Conservation (phyloP, 2,329 filamentous ascomycete species). For the Alternaria rosae region DNA sequence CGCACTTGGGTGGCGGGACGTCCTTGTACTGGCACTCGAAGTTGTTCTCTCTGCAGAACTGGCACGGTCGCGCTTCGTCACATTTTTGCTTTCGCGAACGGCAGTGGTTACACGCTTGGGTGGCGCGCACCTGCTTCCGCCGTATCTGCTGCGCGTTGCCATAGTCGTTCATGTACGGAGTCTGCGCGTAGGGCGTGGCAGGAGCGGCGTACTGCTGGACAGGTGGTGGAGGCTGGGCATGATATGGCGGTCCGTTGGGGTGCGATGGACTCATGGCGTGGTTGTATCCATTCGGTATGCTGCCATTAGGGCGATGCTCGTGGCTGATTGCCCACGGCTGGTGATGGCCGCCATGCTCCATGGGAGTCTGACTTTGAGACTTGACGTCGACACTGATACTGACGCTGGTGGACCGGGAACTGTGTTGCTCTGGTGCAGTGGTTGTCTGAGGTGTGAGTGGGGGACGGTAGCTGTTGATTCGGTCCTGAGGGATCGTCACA, state of each 20-base stretch:
- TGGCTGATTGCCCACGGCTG: conserved; percentile 41
- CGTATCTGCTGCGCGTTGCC: conserved; percentile 33
- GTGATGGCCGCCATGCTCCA: conserved; percentile 48
- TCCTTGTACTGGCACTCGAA: conserved; percentile 89
- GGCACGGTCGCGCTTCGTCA: conserved; percentile 51
- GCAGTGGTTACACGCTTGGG: conserved; percentile 71
- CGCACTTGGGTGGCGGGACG: conserved; percentile 88
- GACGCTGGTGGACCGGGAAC: conserved; percentile 35
- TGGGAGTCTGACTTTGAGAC: conserved; percentile 35
- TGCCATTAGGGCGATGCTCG: conserved; percentile 46
- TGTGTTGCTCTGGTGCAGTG: conserved; percentile 29
- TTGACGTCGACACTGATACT: conserved; percentile 38
- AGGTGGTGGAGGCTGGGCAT: conserved; percentile 37
- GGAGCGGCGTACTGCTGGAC: conserved; percentile 43
- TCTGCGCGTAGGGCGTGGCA: conserved; percentile 31
- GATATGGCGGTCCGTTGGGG: conserved; percentile 41
- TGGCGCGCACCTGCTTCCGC: conserved; percentile 49
- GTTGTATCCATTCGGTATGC: conserved; percentile 43
- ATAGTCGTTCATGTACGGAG: conserved; percentile 43
- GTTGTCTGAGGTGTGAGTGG: conserved; percentile 42
- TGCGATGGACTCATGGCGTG: conserved; percentile 41
- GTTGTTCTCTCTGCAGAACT: conserved; percentile 82
- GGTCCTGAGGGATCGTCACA: conserved; percentile 46
- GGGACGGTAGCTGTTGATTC: conserved; percentile 41
- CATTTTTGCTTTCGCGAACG: conserved; percentile 53